These are phyloP conservation scores for Candida sp. DNA, from an alignment of 1,139 yeast genomes.

Conservation along the genomic window DNA sequence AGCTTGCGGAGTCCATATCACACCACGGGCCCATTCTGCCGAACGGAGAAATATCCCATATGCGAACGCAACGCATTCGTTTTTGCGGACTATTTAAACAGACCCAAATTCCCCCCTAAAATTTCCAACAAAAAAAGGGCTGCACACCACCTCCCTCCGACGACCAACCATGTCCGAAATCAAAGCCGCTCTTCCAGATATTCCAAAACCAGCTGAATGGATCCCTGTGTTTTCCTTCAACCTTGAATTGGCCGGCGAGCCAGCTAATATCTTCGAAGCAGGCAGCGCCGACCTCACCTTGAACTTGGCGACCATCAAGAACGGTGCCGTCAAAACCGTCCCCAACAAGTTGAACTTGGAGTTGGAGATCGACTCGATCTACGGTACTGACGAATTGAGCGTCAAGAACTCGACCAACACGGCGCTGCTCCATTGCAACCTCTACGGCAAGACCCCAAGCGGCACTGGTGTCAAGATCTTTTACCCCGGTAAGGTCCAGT, in stretches of 20 bases:
- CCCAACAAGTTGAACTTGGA: conserved; percentile 32
- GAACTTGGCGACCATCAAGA: conserved; percentile 23
- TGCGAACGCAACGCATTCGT: too few species aligned
- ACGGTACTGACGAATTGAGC: conserved; percentile 54
- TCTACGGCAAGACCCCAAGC: conserved; percentile 46
- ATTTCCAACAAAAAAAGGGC: not conserved
- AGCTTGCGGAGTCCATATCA: too few species aligned
- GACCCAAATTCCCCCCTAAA: not conserved
- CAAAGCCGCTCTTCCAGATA: conserved; percentile 12
- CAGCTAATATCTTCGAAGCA: conserved; percentile 16
- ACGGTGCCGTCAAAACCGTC: conserved; percentile 34
- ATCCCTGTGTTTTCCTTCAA: conserved; percentile 35
- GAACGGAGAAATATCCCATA: too few species aligned
- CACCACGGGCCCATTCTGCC: too few species aligned
- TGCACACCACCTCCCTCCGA: too few species aligned
- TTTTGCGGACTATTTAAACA: not conserved
- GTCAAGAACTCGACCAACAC: conserved; percentile 29
- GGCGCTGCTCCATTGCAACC: conserved; percentile 51
- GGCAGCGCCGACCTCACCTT: conserved; percentile 18
- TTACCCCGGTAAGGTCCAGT: conserved; percentile 51
- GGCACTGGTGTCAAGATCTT: conserved; percentile 42
- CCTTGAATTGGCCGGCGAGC: conserved; percentile 23
- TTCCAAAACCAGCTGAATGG: conserved; percentile 24
- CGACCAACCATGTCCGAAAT: conserved; percentile 9
- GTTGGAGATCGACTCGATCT: conserved; percentile 26